Conservation (phyloP, 2,329 filamentous ascomycete genomes). For the Domatiomyces catenatus region DNA sequence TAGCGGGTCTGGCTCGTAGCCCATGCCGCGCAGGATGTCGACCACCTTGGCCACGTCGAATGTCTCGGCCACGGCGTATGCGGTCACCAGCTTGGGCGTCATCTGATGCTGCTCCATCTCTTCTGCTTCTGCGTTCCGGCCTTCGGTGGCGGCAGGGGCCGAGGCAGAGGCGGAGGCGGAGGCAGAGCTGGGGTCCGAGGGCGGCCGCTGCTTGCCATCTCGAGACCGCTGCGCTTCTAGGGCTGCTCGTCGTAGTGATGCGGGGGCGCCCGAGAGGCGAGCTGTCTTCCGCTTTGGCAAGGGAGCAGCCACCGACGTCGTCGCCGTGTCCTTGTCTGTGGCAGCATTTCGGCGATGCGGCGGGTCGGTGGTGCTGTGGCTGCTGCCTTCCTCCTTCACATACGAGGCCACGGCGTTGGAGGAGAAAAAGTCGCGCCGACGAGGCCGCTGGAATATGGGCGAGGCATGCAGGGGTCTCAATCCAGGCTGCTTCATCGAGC, state of each 20-base stretch:
- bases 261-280: conserved; percentile 45
- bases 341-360: background rate
- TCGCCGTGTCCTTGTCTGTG: conserved; percentile 2
- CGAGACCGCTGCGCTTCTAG: conserved; percentile 61
- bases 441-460: conserved; percentile 24
- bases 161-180: too few species aligned
- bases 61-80: conserved; percentile 52
- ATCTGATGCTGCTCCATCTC: conserved; percentile 24
- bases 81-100: conserved; percentile 37
- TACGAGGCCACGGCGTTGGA: conserved; percentile 38
- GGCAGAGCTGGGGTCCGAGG: background rate
- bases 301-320: conserved; percentile 15
- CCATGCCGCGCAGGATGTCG: conserved; percentile 41
- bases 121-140: conserved; percentile 26
- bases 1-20: conserved; percentile 48
- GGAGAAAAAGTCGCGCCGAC: conserved; percentile 50
- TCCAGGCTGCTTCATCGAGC: conserved; percentile 18
- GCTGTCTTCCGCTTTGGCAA: conserved; percentile 33
- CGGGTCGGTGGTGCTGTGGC: conserved; percentile 1
- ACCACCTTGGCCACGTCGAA: conserved; percentile 46
- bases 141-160: too few species aligned
- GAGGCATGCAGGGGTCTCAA: conserved; percentile 23
- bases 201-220: conserved; percentile 32
- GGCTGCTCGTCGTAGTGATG: conserved; percentile 68
- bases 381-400: conserved; percentile 3